These are phyloP conservation scores for Pisolithus orientalis DNA, from an alignment of 768 basidiomycete genomes.

Conservation along the genomic window DNA sequence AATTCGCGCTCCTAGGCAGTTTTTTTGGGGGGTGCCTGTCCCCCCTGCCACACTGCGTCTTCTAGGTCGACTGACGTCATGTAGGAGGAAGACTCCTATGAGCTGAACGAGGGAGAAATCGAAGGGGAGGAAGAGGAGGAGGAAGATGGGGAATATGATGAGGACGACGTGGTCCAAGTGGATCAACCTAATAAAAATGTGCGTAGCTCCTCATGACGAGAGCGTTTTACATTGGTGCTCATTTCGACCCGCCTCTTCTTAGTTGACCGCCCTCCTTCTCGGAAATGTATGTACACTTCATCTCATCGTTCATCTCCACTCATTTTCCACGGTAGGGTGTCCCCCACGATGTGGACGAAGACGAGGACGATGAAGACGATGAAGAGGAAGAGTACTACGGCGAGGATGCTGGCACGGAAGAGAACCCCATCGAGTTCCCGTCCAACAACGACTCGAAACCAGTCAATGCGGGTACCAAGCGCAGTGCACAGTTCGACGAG, in stretches of 20 bases:
- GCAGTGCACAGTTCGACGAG: constrained; percentile 6
- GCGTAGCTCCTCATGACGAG: no score
- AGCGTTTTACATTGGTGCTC: no score
- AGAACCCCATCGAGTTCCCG: constrained; percentile 3
- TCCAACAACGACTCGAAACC: background rate
- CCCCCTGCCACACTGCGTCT: background rate
- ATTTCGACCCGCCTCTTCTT: no score
- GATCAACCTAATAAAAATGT: no score
- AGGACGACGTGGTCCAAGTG: no score
- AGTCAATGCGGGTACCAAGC: constrained; percentile 18
- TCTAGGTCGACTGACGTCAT: constrained; percentile 4
- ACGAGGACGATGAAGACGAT: constrained; percentile 16
- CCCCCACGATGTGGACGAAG: constrained; percentile 6
- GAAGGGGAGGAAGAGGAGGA: constrained; percentile 8
- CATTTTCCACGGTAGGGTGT: no score
- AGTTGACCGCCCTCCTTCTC: no score
- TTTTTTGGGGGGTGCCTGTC: background rate
- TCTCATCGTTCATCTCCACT: no score
- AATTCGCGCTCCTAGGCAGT: constrained; percentile 2
- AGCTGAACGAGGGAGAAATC: background rate
- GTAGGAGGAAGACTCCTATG: constrained; percentile 12
- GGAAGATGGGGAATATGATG: constrained; percentile 15
- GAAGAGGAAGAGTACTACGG: constrained; percentile 17
- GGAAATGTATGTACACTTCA: no score
- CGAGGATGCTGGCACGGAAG: constrained; percentile 4